A percentile compares a stretch with the other conserved stretches of the same genome.
Conservation (phyloP, 768 basidiomycete species). For the Trametes cinnabarina region DNA sequence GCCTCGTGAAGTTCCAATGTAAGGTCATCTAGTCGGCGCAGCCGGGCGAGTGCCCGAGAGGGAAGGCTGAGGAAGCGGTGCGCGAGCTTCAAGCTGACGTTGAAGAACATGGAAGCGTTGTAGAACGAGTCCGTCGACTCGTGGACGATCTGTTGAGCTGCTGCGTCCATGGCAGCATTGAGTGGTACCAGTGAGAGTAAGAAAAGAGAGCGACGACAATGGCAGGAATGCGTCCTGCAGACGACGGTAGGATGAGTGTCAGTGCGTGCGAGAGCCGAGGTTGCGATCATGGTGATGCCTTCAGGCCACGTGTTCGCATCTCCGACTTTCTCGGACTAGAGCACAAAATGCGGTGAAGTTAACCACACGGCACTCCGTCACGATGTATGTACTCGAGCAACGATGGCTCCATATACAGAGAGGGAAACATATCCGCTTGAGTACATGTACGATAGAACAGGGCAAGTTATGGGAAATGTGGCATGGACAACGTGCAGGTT, state of each 20-base stretch:
- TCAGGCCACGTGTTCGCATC: neutral
- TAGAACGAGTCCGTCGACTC: constrained; percentile 8
- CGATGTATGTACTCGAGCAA: too few relatives aligned
- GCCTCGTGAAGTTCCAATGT: constrained; percentile 3
- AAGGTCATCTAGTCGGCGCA: constrained; percentile 37
- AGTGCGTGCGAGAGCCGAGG: neutral
- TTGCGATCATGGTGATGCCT: neutral
- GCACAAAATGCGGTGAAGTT: neutral
- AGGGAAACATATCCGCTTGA: too few relatives aligned
- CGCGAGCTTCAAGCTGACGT: constrained; percentile 26
- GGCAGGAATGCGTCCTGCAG: neutral
- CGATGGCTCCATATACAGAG: too few relatives aligned
- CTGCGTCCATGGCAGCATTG: neutral
- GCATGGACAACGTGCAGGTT: too few relatives aligned
- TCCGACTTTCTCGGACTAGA: neutral
- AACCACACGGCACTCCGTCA: too few relatives aligned
- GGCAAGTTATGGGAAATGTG: neutral
- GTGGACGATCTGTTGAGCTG: neutral
- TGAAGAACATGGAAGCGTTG: constrained; percentile 19
- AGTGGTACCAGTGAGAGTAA: neutral
- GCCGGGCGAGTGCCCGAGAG: constrained; percentile 38
- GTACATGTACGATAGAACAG: neutral
- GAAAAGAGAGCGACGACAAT: neutral
- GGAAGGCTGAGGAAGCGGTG: constrained; percentile 41
- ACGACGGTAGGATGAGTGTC: neutral